A percentile compares a stretch with the other conserved stretches of the same genome.
Evolutionary conservation across 2,329 filamentous ascomycete species (phyloP).

Genomic region (Cryphonectria naterciae): DNA sequence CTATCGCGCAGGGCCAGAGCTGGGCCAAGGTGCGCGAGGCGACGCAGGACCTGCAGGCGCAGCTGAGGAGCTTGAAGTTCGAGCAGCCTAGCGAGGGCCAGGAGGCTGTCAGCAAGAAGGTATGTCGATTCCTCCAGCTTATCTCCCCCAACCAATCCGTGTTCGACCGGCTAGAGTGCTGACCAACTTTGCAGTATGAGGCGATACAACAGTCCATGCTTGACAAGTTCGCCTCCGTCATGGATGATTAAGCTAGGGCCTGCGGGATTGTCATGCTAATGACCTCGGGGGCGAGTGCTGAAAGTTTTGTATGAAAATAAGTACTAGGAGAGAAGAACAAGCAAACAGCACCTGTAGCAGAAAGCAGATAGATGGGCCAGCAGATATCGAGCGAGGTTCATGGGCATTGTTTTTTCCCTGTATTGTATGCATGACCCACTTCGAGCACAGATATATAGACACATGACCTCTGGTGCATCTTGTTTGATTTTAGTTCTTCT

Average conservation of each 20-base stretch:
- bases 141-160: not conserved
- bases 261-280: not conserved
- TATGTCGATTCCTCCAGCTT: slow-evolving; percentile 44
- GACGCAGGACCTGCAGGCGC: slow-evolving; percentile 81
- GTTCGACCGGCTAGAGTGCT: slow-evolving; percentile 36
- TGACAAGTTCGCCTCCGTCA: slow-evolving; percentile 95
- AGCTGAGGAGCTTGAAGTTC: slow-evolving; percentile 94
- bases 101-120: slow-evolving; percentile 82
- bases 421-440: slow-evolving; percentile 24
- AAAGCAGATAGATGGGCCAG: slow-evolving; percentile 1
- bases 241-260: slow-evolving; percentile 74
- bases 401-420: not conserved
- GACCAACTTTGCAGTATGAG: slow-evolving; percentile 72
- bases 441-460: slow-evolving; percentile 21
- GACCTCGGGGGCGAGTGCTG: not conserved
- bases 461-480: slow-evolving; percentile 10
- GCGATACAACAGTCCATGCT: slow-evolving; percentile 87
- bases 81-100: slow-evolving; percentile 87
- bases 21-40: slow-evolving; percentile 94
- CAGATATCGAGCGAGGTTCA: slow-evolving; percentile 3
- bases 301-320: slow-evolving; percentile 21
- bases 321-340: not conserved
- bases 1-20: slow-evolving; percentile 83
- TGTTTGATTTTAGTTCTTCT: not conserved
- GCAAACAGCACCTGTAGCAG: not conserved